These are phyloP conservation scores for Saccharomyces pastorianus DNA, from an alignment of 1,139 yeast genomes.

Conservation along the genomic window DNA sequence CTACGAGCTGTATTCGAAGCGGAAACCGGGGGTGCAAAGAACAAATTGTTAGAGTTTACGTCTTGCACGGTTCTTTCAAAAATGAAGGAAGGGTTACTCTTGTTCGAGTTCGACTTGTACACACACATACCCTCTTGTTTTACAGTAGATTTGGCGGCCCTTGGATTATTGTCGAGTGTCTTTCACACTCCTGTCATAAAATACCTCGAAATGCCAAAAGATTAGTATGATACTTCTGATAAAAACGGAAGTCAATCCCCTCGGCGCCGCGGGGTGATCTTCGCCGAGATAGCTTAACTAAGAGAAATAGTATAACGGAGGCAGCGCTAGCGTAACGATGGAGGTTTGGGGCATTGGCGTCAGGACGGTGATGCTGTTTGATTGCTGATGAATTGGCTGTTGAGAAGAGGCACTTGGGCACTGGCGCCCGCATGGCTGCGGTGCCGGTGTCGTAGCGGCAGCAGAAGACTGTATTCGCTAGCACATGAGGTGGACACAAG, in stretches of 20 bases:
- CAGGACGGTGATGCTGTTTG: background rate
- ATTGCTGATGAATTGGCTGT: background rate
- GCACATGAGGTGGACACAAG: background rate
- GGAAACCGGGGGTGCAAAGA: background rate
- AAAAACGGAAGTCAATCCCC: background rate
- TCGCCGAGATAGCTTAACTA: background rate
- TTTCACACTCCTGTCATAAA: background rate
- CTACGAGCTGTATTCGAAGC: background rate
- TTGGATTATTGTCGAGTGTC: background rate
- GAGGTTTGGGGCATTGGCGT: too few relatives aligned
- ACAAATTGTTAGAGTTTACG: background rate
- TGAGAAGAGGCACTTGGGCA: background rate
- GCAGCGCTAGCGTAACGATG: too few relatives aligned
- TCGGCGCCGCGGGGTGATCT: background rate
- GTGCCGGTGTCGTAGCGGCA: background rate
- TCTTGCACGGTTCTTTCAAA: background rate
- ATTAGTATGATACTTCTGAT: background rate
- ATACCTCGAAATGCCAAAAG: background rate
- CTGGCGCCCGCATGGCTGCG: background rate
- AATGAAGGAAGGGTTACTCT: background rate
- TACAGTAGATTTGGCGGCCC: constrained; percentile 5
- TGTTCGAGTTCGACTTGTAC: background rate
- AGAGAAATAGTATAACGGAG: background rate
- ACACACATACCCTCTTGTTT: constrained; percentile 4
- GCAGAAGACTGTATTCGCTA: background rate